Evolutionary conservation across 352 stramenopile species (phyloP).

Genomic region (Globisporangium radiosum): DNA sequence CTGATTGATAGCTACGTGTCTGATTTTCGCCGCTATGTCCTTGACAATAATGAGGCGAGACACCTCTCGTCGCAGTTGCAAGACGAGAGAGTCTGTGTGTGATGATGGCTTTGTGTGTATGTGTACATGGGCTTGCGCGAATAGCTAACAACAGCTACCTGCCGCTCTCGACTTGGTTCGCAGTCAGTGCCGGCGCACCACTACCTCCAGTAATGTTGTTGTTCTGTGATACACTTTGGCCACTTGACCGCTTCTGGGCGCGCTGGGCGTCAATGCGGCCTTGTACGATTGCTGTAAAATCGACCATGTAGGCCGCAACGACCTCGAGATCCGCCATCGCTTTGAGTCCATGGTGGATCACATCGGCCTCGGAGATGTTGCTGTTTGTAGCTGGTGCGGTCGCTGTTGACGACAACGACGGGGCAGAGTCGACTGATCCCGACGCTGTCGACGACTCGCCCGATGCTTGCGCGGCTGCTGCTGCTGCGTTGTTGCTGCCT

Average conservation of each 20-base stretch:
- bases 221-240: conserved; percentile 13
- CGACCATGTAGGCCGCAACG: conserved; percentile 90
- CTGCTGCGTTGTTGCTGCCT: conserved; percentile 29
- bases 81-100: too few relatives aligned
- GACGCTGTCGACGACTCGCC: conserved; percentile 6
- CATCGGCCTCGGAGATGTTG: conserved; percentile 70
- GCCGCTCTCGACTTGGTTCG: neutral
- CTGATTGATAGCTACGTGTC: too few relatives aligned
- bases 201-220: conserved; percentile 1
- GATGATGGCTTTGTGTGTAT: too few relatives aligned
- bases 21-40: too few relatives aligned
- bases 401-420: conserved; percentile 6
- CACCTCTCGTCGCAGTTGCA: too few relatives aligned
- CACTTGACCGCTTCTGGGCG: conserved; percentile 51
- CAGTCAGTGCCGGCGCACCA: neutral
- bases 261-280: conserved; percentile 60
- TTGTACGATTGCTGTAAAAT: conserved; percentile 86
- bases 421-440: conserved; percentile 3
- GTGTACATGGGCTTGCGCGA: too few relatives aligned
- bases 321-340: conserved; percentile 88
- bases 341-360: conserved; percentile 82
- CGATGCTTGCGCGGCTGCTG: conserved; percentile 12
- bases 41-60: too few relatives aligned
- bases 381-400: conserved; percentile 12
- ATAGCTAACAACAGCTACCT: too few relatives aligned